Conservation (phyloP, 163 green algal species). For the Picocystis sp. region DNA sequence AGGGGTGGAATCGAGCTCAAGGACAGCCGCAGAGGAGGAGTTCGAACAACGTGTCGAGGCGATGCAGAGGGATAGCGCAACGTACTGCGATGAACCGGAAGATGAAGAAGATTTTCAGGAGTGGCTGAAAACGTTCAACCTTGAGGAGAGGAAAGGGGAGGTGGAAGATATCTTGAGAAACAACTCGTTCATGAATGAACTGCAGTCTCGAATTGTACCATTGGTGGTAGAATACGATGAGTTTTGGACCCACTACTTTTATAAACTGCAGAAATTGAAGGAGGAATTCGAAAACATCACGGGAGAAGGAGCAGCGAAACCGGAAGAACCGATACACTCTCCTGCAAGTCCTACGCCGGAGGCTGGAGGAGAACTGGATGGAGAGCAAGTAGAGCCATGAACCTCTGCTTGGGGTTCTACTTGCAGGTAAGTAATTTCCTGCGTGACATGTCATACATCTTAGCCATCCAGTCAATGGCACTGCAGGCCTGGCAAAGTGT, state of each 20-base stretch:
- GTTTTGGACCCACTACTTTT: slow-evolving; percentile 94
- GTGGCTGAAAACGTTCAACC: slow-evolving; percentile 14
- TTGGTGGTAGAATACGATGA: slow-evolving; percentile 72
- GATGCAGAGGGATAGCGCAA: slow-evolving; percentile 83
- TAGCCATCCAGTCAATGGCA: too few relatives aligned
- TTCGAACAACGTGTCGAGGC: slow-evolving; percentile 52
- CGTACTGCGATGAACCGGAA: slow-evolving; percentile 88
- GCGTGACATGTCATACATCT: too few relatives aligned
- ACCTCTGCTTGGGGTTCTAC: too few relatives aligned
- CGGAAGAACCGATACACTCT: too few relatives aligned
- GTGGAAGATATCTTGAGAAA: slow-evolving; percentile 43
- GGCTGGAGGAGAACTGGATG: too few relatives aligned
- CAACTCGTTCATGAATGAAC: slow-evolving; percentile 89
- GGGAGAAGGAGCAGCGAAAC: too few relatives aligned
- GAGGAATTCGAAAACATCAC: background rate
- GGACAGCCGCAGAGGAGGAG: background rate
- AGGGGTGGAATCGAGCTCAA: too few relatives aligned
- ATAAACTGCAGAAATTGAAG: slow-evolving; percentile 33
- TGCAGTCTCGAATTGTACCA: slow-evolving; percentile 76
- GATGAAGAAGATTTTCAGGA: slow-evolving; percentile 49
- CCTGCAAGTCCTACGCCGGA: too few relatives aligned
- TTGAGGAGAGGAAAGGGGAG: slow-evolving; percentile 27
- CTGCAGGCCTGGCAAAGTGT: too few relatives aligned
- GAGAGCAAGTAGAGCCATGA: too few relatives aligned
- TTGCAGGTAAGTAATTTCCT: too few relatives aligned